Evolutionary conservation across 164 flowering plant genomes (phyloP).

Genomic region (Cinnamomum micranthum): DNA sequence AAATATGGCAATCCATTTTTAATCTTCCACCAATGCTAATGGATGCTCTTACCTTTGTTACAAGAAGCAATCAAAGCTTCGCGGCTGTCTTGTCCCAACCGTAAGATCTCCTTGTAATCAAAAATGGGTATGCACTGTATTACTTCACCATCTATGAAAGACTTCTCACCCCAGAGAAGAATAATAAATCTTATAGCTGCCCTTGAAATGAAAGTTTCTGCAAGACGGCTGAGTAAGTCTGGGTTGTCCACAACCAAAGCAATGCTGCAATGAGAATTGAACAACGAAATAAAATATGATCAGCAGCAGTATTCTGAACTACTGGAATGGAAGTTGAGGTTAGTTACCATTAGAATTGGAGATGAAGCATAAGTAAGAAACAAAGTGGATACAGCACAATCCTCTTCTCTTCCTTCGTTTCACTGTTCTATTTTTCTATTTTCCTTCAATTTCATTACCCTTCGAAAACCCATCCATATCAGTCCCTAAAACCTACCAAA

Average conservation of each 20-base stretch:
- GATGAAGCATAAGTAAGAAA: no score
- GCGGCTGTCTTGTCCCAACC: constrained; percentile 63
- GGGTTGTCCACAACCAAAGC: constrained; percentile 82
- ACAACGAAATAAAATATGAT: constrained; percentile 7
- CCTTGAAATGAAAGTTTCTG: constrained; percentile 42
- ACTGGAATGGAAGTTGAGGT: background rate
- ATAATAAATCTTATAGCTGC: constrained; percentile 53
- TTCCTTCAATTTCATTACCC: no score
- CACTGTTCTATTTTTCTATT: no score
- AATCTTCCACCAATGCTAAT: background rate
- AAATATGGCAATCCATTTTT: background rate
- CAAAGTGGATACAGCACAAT: no score
- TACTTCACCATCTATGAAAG: constrained; percentile 30
- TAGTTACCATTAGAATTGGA: background rate
- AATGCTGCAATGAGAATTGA: constrained; percentile 44
- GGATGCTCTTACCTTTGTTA: constrained; percentile 44
- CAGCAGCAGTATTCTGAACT: background rate
- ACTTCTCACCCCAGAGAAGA: constrained; percentile 93
- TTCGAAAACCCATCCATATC: no score
- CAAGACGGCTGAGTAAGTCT: constrained; percentile 56
- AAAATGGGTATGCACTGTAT: constrained; percentile 41
- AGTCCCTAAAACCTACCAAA: no score
- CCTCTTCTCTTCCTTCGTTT: no score
- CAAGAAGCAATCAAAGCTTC: constrained; percentile 30
- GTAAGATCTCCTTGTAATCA: constrained; percentile 55